Conservation (phyloP, 164 flowering plant species). For the Vitis riparia region DNA sequence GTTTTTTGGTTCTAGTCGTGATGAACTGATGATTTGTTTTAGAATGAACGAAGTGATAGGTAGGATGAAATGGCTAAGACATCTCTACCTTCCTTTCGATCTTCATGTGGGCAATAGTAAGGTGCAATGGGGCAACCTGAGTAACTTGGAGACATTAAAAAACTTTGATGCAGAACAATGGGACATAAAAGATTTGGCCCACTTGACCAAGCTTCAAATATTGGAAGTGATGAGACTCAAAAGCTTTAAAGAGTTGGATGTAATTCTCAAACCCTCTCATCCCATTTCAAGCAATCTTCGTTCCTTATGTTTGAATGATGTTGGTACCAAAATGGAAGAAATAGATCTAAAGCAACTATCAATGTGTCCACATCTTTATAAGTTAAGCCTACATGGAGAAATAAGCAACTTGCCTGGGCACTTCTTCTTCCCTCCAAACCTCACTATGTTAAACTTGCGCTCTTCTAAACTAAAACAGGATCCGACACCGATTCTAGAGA, state of each 20-base stretch:
- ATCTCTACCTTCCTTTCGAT: not conserved
- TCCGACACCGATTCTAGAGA: too few species aligned
- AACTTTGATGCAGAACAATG: not conserved
- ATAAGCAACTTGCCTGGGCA: conserved; percentile 10
- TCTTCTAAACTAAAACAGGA: too few species aligned
- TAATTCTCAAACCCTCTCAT: not conserved
- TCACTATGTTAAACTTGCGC: not conserved
- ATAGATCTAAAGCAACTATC: too few species aligned
- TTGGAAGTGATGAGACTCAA: not conserved
- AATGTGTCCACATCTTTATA: not conserved
- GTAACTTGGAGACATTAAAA: conserved; percentile 18
- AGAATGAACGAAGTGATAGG: conserved; percentile 10
- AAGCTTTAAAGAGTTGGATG: not conserved
- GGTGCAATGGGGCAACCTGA: conserved; percentile 15
- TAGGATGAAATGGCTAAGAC: conserved; percentile 20
- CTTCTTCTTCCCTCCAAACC: conserved; percentile 16
- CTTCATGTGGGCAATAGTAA: not conserved
- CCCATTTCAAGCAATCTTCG: not conserved
- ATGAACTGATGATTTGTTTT: not conserved
- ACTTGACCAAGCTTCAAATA: conserved; percentile 8
- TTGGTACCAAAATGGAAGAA: not conserved
- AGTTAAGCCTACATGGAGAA: conserved; percentile 9
- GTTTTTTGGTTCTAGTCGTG: too few species aligned
- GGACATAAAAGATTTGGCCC: conserved; percentile 6
- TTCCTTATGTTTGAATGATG: not conserved